These are phyloP conservation scores for Candida stauntonica DNA, from an alignment of 805 yeast species.

Conservation along the genomic window DNA sequence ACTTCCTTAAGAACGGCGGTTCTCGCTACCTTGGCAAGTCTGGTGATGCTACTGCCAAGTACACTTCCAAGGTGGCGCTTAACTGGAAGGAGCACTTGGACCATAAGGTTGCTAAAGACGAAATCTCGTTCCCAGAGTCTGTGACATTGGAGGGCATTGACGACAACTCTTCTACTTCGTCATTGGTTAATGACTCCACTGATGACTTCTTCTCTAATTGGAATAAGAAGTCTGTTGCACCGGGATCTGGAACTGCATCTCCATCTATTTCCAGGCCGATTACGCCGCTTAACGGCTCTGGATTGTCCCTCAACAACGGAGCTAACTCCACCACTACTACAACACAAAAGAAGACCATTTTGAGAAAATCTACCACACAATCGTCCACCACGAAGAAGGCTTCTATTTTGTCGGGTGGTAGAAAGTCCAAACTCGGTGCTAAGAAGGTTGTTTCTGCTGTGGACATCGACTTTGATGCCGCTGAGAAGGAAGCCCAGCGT, in stretches of 20 bases:
- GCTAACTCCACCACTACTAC: constrained; percentile 16
- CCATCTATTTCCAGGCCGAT: constrained; percentile 30
- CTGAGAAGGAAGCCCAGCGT: constrained; percentile 73
- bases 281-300: constrained; percentile 21
- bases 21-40: constrained; percentile 54
- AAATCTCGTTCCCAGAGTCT: constrained; percentile 63
- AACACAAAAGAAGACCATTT: constrained; percentile 28
- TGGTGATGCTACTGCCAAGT: constrained; percentile 69
- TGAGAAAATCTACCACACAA: constrained; percentile 27
- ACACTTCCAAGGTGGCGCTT: constrained; percentile 74
- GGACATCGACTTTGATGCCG: constrained; percentile 57
- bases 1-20: constrained; percentile 81
- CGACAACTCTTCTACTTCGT: constrained; percentile 31
- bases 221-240: constrained; percentile 60
- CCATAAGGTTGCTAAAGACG: constrained; percentile 62
- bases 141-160: constrained; percentile 57
- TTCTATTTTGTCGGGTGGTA: constrained; percentile 48
- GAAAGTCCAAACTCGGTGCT: constrained; percentile 50
- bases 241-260: constrained; percentile 30
- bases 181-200: constrained; percentile 36
- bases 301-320: constrained; percentile 5
- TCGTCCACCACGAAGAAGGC: constrained; percentile 33
- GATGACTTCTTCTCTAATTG: constrained; percentile 92
- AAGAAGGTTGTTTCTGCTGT: constrained; percentile 53
- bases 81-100: constrained; percentile 78